Base-by-base conservation (phyloP, 371 early-diverging fungal species). In the Gilbertella persicaria region DNA sequence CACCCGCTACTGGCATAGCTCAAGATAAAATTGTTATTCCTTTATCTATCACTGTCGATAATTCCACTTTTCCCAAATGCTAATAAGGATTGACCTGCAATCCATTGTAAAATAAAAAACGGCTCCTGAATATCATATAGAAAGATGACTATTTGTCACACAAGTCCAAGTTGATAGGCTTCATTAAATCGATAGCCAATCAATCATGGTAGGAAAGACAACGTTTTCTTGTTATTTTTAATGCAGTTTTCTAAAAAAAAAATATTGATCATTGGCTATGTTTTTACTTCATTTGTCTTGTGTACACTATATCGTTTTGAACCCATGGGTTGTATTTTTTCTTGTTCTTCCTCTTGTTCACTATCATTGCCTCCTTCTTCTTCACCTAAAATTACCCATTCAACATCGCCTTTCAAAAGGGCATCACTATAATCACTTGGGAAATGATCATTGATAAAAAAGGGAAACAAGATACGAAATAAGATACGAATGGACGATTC, bases 371-470 rank as follows among this genome's bases (percentile, higher is more conserved):
- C 58, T 23, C 52, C 55, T 58, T 63, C 69, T 14, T 63, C 53
- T 26, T 72, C 66, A 19, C 67, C 75, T 26, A 75, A 42, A 26
- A 78, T 68, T 4, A 78, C 58, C 69, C 72, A 62, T 29, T 71
- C 62, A 17, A 75, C 64, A 41, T 60, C 62, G 19, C 75, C 78
- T 19, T 63, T 64, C 0, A 73, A 61, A 1, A 82, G 39, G 2
- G 73, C 69, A 40, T 68, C 71, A 51, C 74, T 71, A 46, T 83
- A 83, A 25, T 78, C 79, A 13, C 73, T 65, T 0, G 79, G 76
- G 36, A 83, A 83, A 56, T 83, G 83, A 45, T 83, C 83, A 26
- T 80, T 80, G 45, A 83, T 38, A 48, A 83, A 79, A 55, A 79
- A 83, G 0, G 83, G 83, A 12, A 76, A 57, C 2, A 79, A 17